Conservation (phyloP, 169 alveolate species). For the Perkinsus chesapeaki region DNA sequence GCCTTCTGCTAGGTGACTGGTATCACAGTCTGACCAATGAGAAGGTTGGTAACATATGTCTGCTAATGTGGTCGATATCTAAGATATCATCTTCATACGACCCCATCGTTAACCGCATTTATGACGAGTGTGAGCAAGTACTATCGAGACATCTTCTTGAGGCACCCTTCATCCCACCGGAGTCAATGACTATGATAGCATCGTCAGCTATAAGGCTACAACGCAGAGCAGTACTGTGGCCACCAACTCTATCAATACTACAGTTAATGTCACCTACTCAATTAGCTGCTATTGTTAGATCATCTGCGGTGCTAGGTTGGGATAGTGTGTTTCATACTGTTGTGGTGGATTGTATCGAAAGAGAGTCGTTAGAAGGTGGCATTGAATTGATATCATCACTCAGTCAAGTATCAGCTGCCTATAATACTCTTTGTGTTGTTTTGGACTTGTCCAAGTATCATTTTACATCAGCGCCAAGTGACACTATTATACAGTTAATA, state of each 20-base stretch:
- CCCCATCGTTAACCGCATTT: not conserved
- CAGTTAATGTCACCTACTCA: not conserved
- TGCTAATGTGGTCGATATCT: too few relatives aligned
- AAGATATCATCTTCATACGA: too few relatives aligned
- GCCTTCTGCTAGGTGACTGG: not conserved
- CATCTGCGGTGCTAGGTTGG: not conserved
- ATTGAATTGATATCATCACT: not conserved
- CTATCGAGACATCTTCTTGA: not conserved
- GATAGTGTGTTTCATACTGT: not conserved
- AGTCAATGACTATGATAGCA: not conserved
- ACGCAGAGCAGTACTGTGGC: not conserved
- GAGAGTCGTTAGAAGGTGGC: not conserved
- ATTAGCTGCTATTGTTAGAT: not conserved
- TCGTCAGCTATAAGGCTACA: not conserved
- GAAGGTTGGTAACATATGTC: too few relatives aligned
- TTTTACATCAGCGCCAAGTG: not conserved
- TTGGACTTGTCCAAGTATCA: not conserved
- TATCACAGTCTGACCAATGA: not conserved
- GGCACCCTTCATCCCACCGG: not conserved
- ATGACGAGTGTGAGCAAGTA: not conserved
- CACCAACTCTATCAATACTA: not conserved
- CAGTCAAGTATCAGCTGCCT: not conserved
- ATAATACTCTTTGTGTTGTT: not conserved
- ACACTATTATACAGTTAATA: not conserved
- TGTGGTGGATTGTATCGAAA: not conserved